Evolutionary conservation across 495 filamentous ascomycete species (phyloP), one percentile per base, ranked within the genome.

Genomic region (Penicillium flavigenum): DNA sequence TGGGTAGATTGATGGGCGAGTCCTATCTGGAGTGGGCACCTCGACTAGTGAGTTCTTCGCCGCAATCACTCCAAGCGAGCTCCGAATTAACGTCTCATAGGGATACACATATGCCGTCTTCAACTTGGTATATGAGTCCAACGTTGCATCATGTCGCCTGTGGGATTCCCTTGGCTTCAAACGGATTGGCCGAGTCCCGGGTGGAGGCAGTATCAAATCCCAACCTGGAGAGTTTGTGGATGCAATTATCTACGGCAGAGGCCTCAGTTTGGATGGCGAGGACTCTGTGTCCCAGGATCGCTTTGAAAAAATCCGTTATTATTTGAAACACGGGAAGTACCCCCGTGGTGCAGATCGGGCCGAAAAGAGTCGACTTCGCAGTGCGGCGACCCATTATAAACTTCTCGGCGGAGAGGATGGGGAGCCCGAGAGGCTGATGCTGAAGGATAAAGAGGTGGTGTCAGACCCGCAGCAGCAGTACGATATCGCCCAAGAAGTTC

Each of bases 101-200:
- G 94, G 94, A 19, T 98, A 96, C 70, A 90, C 88, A 34, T 98
- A 98, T 77, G 91, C 89, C 11, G 91, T 98, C 36, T 98, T 98
- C 81, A 98, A 98, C 71, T 83, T 98, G 34, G 93, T 98, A 16
- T 98, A 96, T 73, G 94, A 98, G 78, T 97, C 89, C 58, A 98
- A 98, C 71, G 86, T 95, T 36, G 94, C 91, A 3, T 96, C 92
- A 17, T 92, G 89, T 67, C 89, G 90, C 46, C 92, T 98, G 57
- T 98, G 94, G 94, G 94, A 98, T 72, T 90, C 87, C 2, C 81
- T 98, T n/a, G 94, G 94, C 29, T 98, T 98, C 76, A 96, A 98
- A 76, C 87, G 94, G 39, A 95, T 98, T 68, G 95, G 94, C 3
- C 85, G 88, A 43, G 87, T 98, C 58, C 92, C 92, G 64, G 90